Evolutionary conservation across 148 eudicot genomes (phyloP), one percentile per base, ranked within the genome.

Genomic region (Amaranthus palmeri): DNA sequence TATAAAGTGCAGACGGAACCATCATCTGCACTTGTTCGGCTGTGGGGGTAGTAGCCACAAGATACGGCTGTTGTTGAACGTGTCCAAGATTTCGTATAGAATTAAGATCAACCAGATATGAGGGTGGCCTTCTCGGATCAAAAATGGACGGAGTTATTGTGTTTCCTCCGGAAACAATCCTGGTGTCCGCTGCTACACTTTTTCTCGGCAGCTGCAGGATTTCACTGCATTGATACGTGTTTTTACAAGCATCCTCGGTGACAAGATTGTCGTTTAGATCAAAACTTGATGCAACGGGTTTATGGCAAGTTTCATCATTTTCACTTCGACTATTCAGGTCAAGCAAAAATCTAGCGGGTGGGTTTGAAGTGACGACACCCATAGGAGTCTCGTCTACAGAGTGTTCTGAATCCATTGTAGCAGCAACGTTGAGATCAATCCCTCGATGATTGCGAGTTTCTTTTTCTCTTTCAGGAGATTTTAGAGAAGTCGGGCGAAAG

Each of bases 371-470:
- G 45, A 54, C 65, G 45, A 54, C 65, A 54, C 77, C 62, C 44
- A 49, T 42, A 57, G 67, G 66, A 68, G 70, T 61, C 36, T 67
- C 68, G 49, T 76, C 68, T 14, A 36, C 52, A 54, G 57, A 36
- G 54, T 8, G 10, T 3, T 50, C 77, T 8, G 65, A 68, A 54
- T 85, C 85, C 63, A 76, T 80, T 67, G 76, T 66, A 54, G 84
- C 76, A 63, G 86, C 88, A 72, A 87, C 55, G 61, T 87, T 87
- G 53, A 87, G 85, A 80, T 87, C 91, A 17, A 87, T 25, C 57
- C 81, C 83, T 49, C 69, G 43, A 52, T 69, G 17, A 49, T 48
- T 54, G 17, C 4, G 14, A 61, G 53, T 18, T 45, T 8, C 56
- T 44, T 47, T 71, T 54, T 68, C 57, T 67, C 60, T 71, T 36